Evolutionary conservation across 2,329 filamentous ascomycete species (phyloP).

Genomic region (Fragosphaeria purpurea): DNA sequence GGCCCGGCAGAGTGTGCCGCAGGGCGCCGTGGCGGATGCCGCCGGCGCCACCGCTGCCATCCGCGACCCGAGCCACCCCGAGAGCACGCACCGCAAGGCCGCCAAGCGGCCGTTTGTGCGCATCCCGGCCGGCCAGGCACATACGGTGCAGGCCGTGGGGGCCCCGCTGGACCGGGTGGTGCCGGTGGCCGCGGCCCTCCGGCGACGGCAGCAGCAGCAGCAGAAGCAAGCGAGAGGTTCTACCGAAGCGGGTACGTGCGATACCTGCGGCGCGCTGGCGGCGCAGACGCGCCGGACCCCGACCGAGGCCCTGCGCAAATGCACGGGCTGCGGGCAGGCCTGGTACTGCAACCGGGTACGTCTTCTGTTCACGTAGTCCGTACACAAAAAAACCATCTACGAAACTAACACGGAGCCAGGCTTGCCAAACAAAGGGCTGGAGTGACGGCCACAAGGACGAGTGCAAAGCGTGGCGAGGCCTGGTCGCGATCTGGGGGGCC

Average conservation of each 20-base stretch:
- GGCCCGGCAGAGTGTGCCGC: constrained; percentile 24
- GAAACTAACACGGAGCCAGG: constrained; percentile 18
- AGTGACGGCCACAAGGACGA: constrained; percentile 32
- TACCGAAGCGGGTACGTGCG: constrained; percentile 4
- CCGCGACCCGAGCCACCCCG: neutral
- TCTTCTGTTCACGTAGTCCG: neutral
- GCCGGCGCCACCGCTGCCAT: no score
- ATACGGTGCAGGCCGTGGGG: constrained; percentile 25
- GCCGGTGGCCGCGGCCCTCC: constrained; percentile 16
- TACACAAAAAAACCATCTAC: no score
- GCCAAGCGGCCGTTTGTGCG: constrained; percentile 30
- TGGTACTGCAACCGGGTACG: constrained; percentile 36
- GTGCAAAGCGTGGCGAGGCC: constrained; percentile 32
- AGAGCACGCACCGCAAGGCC: constrained; percentile 14
- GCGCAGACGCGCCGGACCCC: constrained; percentile 3
- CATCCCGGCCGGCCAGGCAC: constrained; percentile 23
- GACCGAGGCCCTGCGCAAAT: constrained; percentile 22
- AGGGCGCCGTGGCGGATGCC: neutral
- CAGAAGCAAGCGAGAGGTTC: neutral
- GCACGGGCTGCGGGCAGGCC: constrained; percentile 33
- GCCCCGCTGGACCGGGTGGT: constrained; percentile 21
- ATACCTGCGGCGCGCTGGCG: constrained; percentile 4
- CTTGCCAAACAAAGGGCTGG: constrained; percentile 34
- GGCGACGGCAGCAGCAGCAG: constrained; percentile 1
- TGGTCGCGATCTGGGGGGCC: constrained; percentile 25